A percentile compares a stretch with the other conserved stretches of the same genome.
Evolutionary conservation across 495 filamentous ascomycete genomes (phyloP).

Genomic region (Penicillium taxi): DNA sequence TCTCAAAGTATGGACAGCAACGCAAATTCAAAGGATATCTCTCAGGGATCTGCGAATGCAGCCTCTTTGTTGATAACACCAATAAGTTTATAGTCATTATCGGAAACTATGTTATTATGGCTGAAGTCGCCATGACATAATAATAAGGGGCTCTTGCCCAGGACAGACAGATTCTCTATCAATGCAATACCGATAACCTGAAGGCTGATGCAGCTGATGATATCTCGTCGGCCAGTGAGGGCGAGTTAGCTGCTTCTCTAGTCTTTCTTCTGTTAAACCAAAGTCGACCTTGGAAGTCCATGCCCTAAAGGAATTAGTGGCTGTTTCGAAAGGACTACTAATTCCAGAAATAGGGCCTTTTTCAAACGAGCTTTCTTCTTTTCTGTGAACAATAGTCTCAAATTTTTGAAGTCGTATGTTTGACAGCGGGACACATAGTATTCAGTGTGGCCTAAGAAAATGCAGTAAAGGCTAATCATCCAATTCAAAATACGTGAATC

Average conservation of each 20-base stretch:
- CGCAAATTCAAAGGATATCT: constrained; percentile 5
- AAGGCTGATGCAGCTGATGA: constrained; percentile 1
- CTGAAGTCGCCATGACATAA: constrained; percentile 6
- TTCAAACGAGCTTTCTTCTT: no score
- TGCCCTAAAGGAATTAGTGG: no score
- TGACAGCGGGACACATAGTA: no score
- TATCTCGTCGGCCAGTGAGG: not conserved
- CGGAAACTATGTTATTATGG: constrained; percentile 3
- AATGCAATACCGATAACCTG: not conserved
- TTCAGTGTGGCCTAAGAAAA: no score
- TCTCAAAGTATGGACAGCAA: constrained; percentile 5
- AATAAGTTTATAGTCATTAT: constrained; percentile 6
- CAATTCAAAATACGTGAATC: no score
- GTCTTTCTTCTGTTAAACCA: constrained; percentile 1
- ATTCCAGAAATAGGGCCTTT: no score
- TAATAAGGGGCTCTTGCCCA: constrained; percentile 1
- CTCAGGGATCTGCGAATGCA: constrained; percentile 4
- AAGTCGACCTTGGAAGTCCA: no score
- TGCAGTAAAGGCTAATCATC: no score
- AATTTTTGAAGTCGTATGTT: no score
- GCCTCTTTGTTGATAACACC: constrained; percentile 8
- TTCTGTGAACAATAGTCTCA: no score
- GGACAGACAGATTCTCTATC: not conserved
- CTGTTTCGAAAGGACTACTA: no score
- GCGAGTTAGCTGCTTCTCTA: constrained; percentile 6